Percentiles rank a stretch among this genome's conserved stretches.
phyloP scores from a whole-genome alignment of 2,329 filamentous ascomycete species.

The Trichoderma polysporum region DNA sequence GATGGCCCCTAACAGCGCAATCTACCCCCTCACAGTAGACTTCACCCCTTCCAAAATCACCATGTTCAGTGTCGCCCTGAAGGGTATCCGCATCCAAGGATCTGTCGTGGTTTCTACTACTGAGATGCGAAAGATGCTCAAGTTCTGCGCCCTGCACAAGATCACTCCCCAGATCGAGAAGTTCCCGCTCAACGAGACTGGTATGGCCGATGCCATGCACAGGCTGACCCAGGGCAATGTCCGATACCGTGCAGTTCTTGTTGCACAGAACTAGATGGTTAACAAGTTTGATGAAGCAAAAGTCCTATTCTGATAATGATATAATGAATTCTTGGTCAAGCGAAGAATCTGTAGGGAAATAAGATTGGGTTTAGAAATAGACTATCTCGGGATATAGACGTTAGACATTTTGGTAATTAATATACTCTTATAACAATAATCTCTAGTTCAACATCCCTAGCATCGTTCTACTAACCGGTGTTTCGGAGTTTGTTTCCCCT shows the following conservation, averaged over 20 bases:
- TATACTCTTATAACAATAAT: background rate
- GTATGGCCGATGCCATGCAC: slow-evolving; percentile 39
- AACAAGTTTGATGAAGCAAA: background rate
- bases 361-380: background rate
- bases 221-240: background rate
- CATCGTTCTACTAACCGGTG: background rate
- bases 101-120: slow-evolving; percentile 47
- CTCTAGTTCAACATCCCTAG: background rate
- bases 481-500: background rate
- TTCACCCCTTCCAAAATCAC: slow-evolving; percentile 51
- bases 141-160: slow-evolving; percentile 54
- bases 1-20: slow-evolving; percentile 20
- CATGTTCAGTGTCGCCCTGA: background rate
- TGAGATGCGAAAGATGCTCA: slow-evolving; percentile 60
- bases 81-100: slow-evolving; percentile 31
- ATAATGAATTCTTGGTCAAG: background rate
- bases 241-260: slow-evolving; percentile 15
- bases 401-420: background rate
- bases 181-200: slow-evolving; percentile 55
- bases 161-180: slow-evolving; percentile 57
- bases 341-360: background rate
- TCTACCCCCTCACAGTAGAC: slow-evolving; percentile 49
- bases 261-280: slow-evolving; percentile 9
- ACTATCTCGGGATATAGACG: background rate
- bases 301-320: background rate